Evolutionary conservation across 2,329 filamentous ascomycete genomes (phyloP).

Genomic region (Pyrenophora seminiperda): DNA sequence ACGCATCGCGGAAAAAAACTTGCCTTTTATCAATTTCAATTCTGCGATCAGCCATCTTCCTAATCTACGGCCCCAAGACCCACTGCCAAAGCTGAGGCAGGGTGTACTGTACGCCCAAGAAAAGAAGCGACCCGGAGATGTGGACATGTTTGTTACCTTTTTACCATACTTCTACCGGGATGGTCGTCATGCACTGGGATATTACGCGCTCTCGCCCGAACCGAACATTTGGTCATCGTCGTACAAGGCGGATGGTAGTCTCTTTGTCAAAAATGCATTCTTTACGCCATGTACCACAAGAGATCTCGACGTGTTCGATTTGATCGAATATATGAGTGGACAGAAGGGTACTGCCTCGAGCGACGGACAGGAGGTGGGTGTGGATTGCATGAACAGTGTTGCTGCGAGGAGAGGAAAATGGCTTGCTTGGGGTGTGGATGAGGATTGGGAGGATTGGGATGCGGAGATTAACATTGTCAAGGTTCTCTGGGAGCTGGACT

Average conservation of each 20-base stretch:
- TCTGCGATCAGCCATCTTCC: slow-evolving; percentile 28
- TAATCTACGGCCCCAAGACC: slow-evolving; percentile 14
- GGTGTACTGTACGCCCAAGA: slow-evolving; percentile 6
- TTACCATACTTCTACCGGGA: slow-evolving; percentile 26
- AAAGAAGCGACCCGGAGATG: neutral
- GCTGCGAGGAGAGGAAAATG: slow-evolving; percentile 10
- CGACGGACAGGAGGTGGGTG: neutral
- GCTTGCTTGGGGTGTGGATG: slow-evolving; percentile 6
- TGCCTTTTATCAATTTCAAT: slow-evolving; percentile 23
- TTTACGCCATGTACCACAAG: slow-evolving; percentile 18
- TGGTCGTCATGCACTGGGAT: slow-evolving; percentile 20
- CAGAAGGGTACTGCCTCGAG: neutral
- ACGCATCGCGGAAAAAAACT: slow-evolving; percentile 27
- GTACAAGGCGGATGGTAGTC: neutral
- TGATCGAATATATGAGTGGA: slow-evolving; percentile 10
- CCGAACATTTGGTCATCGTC: no score
- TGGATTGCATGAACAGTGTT: slow-evolving; percentile 1
- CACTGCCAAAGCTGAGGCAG: slow-evolving; percentile 4
- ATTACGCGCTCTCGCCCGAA: slow-evolving; percentile 1
- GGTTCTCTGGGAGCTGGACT: slow-evolving; percentile 3
- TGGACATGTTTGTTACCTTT: slow-evolving; percentile 13
- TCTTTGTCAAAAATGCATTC: neutral
- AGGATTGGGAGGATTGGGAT: slow-evolving; percentile 7
- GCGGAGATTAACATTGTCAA: neutral
- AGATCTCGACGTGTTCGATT: slow-evolving; percentile 6